These are phyloP conservation scores for Afroboletus lepidellus DNA, from an alignment of 1,284 basidiomycete species.

Conservation along the genomic window DNA sequence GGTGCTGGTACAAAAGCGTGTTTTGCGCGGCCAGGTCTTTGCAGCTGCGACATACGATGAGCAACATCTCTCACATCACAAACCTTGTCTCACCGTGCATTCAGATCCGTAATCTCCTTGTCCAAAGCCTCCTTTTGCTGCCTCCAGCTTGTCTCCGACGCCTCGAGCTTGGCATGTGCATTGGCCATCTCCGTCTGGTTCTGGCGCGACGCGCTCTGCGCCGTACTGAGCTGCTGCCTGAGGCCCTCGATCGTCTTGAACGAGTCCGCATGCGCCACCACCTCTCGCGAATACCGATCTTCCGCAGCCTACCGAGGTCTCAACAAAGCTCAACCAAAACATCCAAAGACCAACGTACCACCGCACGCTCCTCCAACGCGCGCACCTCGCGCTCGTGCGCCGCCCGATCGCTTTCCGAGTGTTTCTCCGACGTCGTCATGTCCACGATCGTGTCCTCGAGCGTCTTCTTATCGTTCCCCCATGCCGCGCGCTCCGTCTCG, in stretches of 20 bases:
- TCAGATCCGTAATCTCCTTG: slow-evolving; percentile 74
- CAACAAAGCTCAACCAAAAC: no score
- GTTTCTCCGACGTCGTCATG: slow-evolving; percentile 66
- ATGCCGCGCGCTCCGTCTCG: slow-evolving; percentile 64
- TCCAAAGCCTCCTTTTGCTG: slow-evolving; percentile 75
- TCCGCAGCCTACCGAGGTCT: slow-evolving; percentile 60
- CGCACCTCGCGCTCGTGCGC: slow-evolving; percentile 64
- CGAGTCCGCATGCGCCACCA: slow-evolving; percentile 81
- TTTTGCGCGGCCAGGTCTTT: slow-evolving; percentile 81
- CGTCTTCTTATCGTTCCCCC: slow-evolving; percentile 75
- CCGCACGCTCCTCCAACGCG: slow-evolving; percentile 67
- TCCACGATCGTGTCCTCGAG: slow-evolving; percentile 78
- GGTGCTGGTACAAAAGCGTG: slow-evolving; percentile 75
- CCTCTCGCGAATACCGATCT: slow-evolving; percentile 75
- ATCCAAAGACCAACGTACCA: no score
- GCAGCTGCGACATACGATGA: slow-evolving; percentile 56
- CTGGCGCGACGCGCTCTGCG: slow-evolving; percentile 55
- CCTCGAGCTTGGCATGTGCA: slow-evolving; percentile 65
- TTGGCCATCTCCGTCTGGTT: slow-evolving; percentile 64
- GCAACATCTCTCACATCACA: no score
- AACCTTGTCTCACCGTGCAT: slow-evolving; percentile 64
- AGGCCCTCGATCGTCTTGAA: slow-evolving; percentile 70
- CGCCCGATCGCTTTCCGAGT: slow-evolving; percentile 60
- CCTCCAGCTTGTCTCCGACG: slow-evolving; percentile 78
- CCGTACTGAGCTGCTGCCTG: slow-evolving; percentile 57